phyloP scores from a whole-genome alignment of 2,329 filamentous ascomycete species.

The Acephala macrosclerotiorum region DNA sequence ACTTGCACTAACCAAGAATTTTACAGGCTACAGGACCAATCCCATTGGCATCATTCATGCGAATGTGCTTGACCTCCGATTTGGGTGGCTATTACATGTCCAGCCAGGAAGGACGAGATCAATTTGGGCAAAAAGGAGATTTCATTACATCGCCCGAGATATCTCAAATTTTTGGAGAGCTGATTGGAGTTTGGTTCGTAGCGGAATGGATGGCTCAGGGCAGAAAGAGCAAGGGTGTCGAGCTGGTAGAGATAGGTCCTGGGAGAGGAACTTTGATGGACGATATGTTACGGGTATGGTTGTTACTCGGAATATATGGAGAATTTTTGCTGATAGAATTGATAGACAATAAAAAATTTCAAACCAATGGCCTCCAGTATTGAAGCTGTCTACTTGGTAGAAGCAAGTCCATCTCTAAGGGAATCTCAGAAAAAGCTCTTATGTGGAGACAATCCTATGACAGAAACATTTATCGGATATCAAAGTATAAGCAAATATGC shows the following conservation, averaged over 20 bases:
- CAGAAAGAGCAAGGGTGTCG: constrained; percentile 73
- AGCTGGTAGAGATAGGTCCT: constrained; percentile 93
- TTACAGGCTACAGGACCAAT: constrained; percentile 83
- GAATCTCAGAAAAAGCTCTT: constrained; percentile 81
- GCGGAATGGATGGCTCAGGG: constrained; percentile 97
- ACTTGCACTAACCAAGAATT: constrained; percentile 44
- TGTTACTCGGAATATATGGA: background rate
- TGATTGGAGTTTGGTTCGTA: constrained; percentile 93
- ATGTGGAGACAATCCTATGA: constrained; percentile 74
- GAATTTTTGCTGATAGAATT: constrained; percentile 24
- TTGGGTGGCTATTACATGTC: constrained; percentile 93
- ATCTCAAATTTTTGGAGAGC: constrained; percentile 94
- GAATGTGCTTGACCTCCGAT: constrained; percentile 94
- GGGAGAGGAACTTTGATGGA: constrained; percentile 97
- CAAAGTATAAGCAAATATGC: constrained; percentile 79
- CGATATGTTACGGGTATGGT: constrained; percentile 84
- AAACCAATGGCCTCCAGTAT: constrained; percentile 78
- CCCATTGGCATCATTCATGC: constrained; percentile 94
- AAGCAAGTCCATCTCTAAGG: constrained; percentile 85
- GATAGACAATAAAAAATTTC: constrained; percentile 83
- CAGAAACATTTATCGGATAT: constrained; percentile 76
- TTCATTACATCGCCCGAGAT: constrained; percentile 98
- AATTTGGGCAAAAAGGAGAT: constrained; percentile 92
- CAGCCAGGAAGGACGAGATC: constrained; percentile 73
- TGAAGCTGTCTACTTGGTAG: constrained; percentile 90